These are phyloP conservation scores for Solanum chaucha DNA, from an alignment of 257 asterid genomes.

Conservation along the genomic window DNA sequence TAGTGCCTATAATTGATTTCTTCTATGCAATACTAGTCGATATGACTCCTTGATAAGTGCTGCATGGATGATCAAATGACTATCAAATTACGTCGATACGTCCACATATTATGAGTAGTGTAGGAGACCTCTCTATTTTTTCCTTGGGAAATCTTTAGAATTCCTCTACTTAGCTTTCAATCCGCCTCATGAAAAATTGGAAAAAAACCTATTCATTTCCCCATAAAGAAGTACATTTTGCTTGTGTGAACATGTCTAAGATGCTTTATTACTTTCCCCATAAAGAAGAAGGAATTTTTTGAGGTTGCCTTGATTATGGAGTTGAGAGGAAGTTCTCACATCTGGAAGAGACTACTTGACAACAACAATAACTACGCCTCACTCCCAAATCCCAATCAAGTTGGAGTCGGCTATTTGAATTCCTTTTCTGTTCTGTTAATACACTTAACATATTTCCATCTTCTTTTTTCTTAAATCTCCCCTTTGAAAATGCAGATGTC, in stretches of 20 bases:
- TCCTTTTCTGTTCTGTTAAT: background rate
- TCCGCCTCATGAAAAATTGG: background rate
- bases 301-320: background rate
- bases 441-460: background rate
- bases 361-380: background rate
- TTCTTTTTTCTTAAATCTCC: background rate
- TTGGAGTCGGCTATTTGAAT: background rate
- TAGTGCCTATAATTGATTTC: background rate
- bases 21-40: background rate
- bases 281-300: background rate
- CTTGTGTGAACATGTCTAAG: background rate
- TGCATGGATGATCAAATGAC: background rate
- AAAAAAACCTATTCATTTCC: background rate
- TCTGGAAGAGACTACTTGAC: background rate
- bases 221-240: background rate
- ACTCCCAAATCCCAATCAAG: background rate
- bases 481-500: constrained; percentile 48
- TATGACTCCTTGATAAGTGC: background rate
- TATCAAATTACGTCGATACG: background rate
- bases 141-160: background rate
- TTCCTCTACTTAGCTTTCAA: background rate
- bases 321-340: background rate
- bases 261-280: background rate
- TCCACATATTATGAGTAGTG: background rate
- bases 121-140: background rate